Percentiles rank a stretch among this genome's conserved stretches.
phyloP scores from a whole-genome alignment of 2,329 filamentous ascomycete genomes.

The Hawksworthiomyces lignivorus region DNA sequence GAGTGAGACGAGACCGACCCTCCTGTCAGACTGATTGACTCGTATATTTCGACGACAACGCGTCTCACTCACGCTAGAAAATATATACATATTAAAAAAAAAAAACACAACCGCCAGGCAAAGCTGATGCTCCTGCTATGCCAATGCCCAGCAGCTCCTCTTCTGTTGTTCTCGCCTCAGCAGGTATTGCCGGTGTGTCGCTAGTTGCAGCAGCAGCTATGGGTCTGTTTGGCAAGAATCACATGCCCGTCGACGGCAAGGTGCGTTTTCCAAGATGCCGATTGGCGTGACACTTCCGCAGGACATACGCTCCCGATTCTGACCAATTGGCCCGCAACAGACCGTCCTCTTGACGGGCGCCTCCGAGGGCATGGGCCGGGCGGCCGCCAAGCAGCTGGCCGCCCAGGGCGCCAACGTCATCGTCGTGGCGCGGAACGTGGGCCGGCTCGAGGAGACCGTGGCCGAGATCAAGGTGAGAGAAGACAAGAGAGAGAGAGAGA shows the following conservation, averaged over 20 bases:
- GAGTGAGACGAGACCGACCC: too few relatives aligned
- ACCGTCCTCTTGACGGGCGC: conserved; percentile 85
- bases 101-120: too few relatives aligned
- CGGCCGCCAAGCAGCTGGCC: conserved; percentile 65
- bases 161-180: conserved; percentile 19
- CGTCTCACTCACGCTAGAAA: too few relatives aligned
- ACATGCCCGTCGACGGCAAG: conserved; percentile 78
- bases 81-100: too few relatives aligned
- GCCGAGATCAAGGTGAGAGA: conserved; percentile 59
- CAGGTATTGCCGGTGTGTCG: conserved; percentile 23
- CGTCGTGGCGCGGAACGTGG: conserved; percentile 69
- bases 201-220: conserved; percentile 40
- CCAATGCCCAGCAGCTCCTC: conserved; percentile 13
- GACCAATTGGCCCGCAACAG: conserved; percentile 35
- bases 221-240: conserved; percentile 65
- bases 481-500: too few relatives aligned
- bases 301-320: too few relatives aligned
- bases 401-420: conserved; percentile 79
- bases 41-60: too few relatives aligned
- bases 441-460: conserved; percentile 66
- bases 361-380: conserved; percentile 85
- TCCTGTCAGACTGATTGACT: too few relatives aligned
- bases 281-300: too few relatives aligned
- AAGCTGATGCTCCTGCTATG: too few relatives aligned
- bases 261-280: conserved; percentile 39